Evolutionary conservation across 1,284 basidiomycete species (phyloP).

Genomic region (Heterobasidion parviporum): DNA sequence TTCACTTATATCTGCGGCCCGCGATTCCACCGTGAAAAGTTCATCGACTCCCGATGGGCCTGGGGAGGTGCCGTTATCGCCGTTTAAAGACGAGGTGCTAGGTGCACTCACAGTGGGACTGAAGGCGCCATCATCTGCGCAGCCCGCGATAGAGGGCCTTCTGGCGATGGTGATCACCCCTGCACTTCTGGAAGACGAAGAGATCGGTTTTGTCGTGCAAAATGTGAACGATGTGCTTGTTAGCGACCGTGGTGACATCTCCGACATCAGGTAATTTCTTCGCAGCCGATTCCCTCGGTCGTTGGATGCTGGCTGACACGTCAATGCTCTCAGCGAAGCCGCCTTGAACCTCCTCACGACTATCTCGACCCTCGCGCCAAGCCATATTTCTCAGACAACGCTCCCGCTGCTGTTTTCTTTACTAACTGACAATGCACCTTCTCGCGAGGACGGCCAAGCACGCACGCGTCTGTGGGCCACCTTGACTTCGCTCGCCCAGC

Average conservation of each 20-base stretch:
- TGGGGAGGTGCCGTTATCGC: slow-evolving; percentile 38
- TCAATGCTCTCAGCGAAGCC: slow-evolving; percentile 40
- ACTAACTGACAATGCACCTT: slow-evolving; percentile 63
- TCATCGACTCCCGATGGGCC: slow-evolving; percentile 11
- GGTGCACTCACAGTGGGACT: slow-evolving; percentile 59
- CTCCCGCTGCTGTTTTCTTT: slow-evolving; percentile 74
- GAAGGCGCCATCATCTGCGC: slow-evolving; percentile 42
- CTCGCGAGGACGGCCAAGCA: slow-evolving; percentile 42
- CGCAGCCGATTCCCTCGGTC: background rate
- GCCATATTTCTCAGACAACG: slow-evolving; percentile 68
- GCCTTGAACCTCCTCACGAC: slow-evolving; percentile 63
- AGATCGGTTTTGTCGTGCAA: slow-evolving; percentile 75
- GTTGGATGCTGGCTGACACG: background rate
- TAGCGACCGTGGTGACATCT: slow-evolving; percentile 44
- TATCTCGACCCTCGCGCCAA: slow-evolving; percentile 56
- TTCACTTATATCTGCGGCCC: slow-evolving; percentile 48
- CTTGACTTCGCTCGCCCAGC: slow-evolving; percentile 63
- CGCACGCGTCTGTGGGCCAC: slow-evolving; percentile 62
- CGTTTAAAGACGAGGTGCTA: slow-evolving; percentile 73
- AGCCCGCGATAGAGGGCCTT: slow-evolving; percentile 56
- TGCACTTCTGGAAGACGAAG: slow-evolving; percentile 58
- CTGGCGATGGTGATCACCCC: slow-evolving; percentile 57
- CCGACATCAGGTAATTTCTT: slow-evolving; percentile 42
- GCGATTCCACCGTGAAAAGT: slow-evolving; percentile 28
- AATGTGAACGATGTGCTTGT: slow-evolving; percentile 68